Percentiles rank a stretch among this genome's conserved stretches.
Conservation (phyloP, 164 flowering plant genomes). For the Vitis amurensis region DNA sequence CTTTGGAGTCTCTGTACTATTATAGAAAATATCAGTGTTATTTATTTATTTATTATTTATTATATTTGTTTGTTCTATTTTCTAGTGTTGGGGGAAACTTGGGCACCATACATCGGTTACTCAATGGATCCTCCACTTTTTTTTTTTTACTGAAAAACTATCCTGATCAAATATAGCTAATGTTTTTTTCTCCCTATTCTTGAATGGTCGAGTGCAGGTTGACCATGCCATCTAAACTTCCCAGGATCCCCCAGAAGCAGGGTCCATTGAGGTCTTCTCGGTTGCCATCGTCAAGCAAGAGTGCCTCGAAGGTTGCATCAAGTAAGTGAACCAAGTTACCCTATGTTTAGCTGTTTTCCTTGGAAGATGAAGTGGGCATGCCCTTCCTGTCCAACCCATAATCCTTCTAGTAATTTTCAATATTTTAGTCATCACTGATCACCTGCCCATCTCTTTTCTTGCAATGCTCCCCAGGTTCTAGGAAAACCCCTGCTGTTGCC, state of each 20-base stretch:
- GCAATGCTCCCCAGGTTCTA: constrained; percentile 31
- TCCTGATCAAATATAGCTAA: neutral
- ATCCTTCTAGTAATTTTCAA: neutral
- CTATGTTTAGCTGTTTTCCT: too few species aligned
- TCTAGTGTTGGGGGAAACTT: too few species aligned
- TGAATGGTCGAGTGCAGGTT: neutral
- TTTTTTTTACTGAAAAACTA: too few species aligned
- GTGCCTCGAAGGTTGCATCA: neutral
- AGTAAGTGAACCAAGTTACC: constrained; percentile 1
- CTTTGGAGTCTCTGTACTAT: too few species aligned
- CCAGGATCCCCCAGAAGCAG: constrained; percentile 3
- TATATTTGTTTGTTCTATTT: too few species aligned
- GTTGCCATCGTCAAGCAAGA: neutral
- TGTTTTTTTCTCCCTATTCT: neutral
- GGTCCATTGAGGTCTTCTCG: neutral
- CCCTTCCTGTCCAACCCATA: too few species aligned
- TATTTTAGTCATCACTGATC: neutral
- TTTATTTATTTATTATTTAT: too few species aligned
- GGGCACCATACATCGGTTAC: too few species aligned
- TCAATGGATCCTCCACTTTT: too few species aligned
- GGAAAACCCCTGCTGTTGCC: constrained; percentile 23
- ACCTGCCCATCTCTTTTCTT: neutral
- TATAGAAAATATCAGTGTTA: too few species aligned
- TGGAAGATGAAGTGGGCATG: neutral
- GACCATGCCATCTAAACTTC: constrained; percentile 5